A percentile compares a stretch with the other conserved stretches of the same genome.
These are phyloP conservation scores for Aureobasidium sp. DNA, from an alignment of 2,329 filamentous ascomycete genomes.

Conservation along the genomic window DNA sequence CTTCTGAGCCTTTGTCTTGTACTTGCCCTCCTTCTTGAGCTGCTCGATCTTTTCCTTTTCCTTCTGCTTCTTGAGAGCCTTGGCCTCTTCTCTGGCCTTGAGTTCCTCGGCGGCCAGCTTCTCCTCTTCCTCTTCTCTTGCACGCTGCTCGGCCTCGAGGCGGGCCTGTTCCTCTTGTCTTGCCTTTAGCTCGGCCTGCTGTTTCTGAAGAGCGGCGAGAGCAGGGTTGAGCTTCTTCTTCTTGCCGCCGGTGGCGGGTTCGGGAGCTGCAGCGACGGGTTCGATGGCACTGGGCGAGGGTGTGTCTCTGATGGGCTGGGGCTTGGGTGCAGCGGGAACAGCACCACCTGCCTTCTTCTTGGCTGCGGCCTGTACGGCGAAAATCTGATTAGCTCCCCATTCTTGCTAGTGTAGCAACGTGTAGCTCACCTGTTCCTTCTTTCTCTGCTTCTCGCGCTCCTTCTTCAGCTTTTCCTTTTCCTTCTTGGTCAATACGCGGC, in stretches of 20 bases:
- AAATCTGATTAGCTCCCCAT: neutral
- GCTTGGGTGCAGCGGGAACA: slow-evolving; percentile 46
- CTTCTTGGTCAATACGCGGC: slow-evolving; percentile 84
- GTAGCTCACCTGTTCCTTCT: slow-evolving; percentile 81
- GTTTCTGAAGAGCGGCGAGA: slow-evolving; percentile 67
- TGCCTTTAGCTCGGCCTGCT: slow-evolving; percentile 69
- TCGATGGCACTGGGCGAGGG: slow-evolving; percentile 7
- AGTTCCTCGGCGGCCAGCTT: slow-evolving; percentile 63
- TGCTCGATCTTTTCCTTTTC: slow-evolving; percentile 83
- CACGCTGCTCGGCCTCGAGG: slow-evolving; percentile 56
- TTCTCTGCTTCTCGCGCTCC: slow-evolving; percentile 95
- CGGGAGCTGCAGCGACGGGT: slow-evolving; percentile 48
- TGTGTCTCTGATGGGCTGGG: slow-evolving; percentile 23
- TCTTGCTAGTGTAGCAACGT: neutral
- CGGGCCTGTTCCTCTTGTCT: slow-evolving; percentile 58
- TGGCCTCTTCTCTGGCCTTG: slow-evolving; percentile 62
- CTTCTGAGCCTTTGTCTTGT: slow-evolving; percentile 76
- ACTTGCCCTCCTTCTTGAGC: slow-evolving; percentile 81
- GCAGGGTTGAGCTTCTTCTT: slow-evolving; percentile 82
- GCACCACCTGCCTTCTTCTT: slow-evolving; percentile 63
- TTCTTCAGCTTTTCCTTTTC: slow-evolving; percentile 98
- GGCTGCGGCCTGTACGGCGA: slow-evolving; percentile 44
- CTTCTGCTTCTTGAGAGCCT: slow-evolving; percentile 72
- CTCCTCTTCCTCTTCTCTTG: slow-evolving; percentile 59
- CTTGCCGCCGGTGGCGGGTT: slow-evolving; percentile 55